Base-by-base conservation (phyloP, 192 early-diverging fungal genomes). In the Polychytrium aggregatum region DNA sequence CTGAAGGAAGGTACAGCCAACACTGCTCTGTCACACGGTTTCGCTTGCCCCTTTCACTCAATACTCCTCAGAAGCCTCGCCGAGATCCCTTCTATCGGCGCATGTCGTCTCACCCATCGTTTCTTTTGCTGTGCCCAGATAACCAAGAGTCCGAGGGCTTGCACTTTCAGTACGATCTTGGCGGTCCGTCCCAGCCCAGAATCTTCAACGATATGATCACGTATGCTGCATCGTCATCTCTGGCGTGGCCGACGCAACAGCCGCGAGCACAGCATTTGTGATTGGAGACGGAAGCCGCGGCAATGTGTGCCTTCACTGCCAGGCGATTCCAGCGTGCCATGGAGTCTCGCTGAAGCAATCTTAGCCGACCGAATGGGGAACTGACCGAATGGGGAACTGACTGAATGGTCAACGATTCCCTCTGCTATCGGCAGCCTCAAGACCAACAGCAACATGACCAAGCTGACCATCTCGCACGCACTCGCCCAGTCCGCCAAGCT, bases 401-500 rank as follows among this genome's bases (percentile, higher is more conserved):
- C n/a, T n/a, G n/a, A n/a, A n/a, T n/a, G n/a, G n/a, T n/a, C n/a
- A n/a, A n/a, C n/a, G n/a, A n/a, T n/a, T n/a, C n/a, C n/a, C n/a
- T n/a, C n/a, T n/a, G n/a, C 8, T 16, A 18, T 44, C 0, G 14
- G 13, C 24, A 55, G 53, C 1, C 27, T 57, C 18, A 57, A 57
- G 31, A 50, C 40, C n/a, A 48, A 48, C 35, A 57, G 33, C 39
- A 79, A 57, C 67, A 82, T 94, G 72, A 82, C 88, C 55, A 97
- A 93, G 62, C 70, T 97, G 42, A 86, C 91, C 0, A 94, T 97
- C 55, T 84, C 87, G 1, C 94, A 97, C 66, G 94, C 88, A 2
- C 85, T 97, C 42, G 88, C 94, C 7, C 94, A 97, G 66, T 82
- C 82, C 31, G 89, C 86, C 38, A 97, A 97, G 62, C 87, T 97